Conservation (phyloP, 768 basidiomycete genomes). For the Russula sp. region DNA sequence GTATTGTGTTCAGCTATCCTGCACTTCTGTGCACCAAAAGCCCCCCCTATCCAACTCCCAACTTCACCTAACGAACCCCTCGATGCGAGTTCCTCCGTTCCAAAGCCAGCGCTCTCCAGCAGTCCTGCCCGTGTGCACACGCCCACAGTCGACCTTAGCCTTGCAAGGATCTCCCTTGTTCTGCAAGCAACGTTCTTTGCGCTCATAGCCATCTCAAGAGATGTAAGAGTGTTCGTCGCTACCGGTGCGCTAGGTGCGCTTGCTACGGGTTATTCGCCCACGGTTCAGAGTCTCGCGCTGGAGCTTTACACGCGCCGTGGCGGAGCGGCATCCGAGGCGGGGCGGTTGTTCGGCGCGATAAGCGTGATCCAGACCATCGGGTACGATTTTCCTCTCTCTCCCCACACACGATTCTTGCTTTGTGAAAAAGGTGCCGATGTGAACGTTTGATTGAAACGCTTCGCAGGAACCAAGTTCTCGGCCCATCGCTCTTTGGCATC, state of each 20-base stretch:
- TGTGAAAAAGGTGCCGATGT: neutral
- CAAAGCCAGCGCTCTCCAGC: slow-evolving; percentile 3
- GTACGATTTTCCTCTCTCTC: slow-evolving; percentile 28
- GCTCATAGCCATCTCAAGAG: slow-evolving; percentile 37
- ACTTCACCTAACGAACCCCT: slow-evolving; percentile 25
- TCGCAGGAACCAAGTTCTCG: slow-evolving; percentile 51
- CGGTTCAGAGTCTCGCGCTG: slow-evolving; percentile 63
- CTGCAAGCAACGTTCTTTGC: slow-evolving; percentile 33
- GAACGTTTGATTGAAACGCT: neutral
- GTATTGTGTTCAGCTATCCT: slow-evolving; percentile 39
- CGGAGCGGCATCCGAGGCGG: slow-evolving; percentile 46
- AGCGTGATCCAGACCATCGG: slow-evolving; percentile 66
- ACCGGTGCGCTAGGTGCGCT: slow-evolving; percentile 47
- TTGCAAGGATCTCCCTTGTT: slow-evolving; percentile 55
- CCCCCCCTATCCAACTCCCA: slow-evolving; percentile 27
- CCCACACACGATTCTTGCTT: neutral
- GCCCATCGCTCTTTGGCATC: slow-evolving; percentile 65
- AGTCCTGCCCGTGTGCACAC: slow-evolving; percentile 22
- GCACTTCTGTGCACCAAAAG: slow-evolving; percentile 43
- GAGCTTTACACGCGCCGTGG: slow-evolving; percentile 51
- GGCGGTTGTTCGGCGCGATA: slow-evolving; percentile 73
- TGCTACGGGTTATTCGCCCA: slow-evolving; percentile 56
- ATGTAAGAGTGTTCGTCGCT: slow-evolving; percentile 43
- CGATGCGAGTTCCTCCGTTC: slow-evolving; percentile 3
- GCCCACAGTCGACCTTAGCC: slow-evolving; percentile 56